Percentiles rank a stretch among this genome's conserved stretches.
Conservation (phyloP, 495 filamentous ascomycete species). For the Neurospora sp. region DNA sequence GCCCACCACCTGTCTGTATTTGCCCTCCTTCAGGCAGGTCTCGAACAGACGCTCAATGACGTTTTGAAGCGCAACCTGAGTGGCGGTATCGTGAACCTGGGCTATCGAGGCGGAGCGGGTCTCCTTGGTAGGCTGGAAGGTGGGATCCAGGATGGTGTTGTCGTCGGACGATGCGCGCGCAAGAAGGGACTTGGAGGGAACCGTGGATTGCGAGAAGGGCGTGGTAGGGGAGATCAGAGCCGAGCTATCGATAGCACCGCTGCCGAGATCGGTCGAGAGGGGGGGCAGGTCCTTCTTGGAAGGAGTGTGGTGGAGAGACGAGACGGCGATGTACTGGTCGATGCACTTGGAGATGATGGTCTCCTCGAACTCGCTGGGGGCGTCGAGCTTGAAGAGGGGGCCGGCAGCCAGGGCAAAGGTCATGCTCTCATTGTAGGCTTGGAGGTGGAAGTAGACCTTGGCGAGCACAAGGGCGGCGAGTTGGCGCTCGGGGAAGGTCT, state of each 20-base stretch:
- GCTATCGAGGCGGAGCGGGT: slow-evolving; percentile 36
- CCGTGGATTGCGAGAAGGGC: slow-evolving; percentile 82
- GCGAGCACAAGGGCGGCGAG: slow-evolving; percentile 89
- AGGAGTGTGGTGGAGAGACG: slow-evolving; percentile 54
- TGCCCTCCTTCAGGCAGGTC: slow-evolving; percentile 72
- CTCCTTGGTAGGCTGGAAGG: slow-evolving; percentile 46
- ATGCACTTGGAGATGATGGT: slow-evolving; percentile 98
- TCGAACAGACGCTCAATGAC: slow-evolving; percentile 88
- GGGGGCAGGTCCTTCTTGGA: slow-evolving; percentile 44
- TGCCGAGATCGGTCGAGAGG: slow-evolving; percentile 64
- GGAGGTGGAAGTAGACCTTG: slow-evolving; percentile 97
- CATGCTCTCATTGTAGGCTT: slow-evolving; percentile 99
- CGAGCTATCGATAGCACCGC: slow-evolving; percentile 48
- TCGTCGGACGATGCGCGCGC: slow-evolving; percentile 54
- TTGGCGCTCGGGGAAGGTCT: slow-evolving; percentile 84
- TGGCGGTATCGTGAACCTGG: slow-evolving; percentile 33
- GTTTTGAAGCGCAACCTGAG: slow-evolving; percentile 61
- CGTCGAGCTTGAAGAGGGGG: slow-evolving; percentile 86
- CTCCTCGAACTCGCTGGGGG: slow-evolving; percentile 92
- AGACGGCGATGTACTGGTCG: slow-evolving; percentile 90
- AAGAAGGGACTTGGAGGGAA: slow-evolving; percentile 88
- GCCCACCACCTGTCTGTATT: slow-evolving; percentile 95
- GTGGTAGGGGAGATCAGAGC: slow-evolving; percentile 77
- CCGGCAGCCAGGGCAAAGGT: slow-evolving; percentile 92
- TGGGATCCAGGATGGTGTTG: slow-evolving; percentile 48